Evolutionary conservation across 2,329 filamentous ascomycete species (phyloP).

Genomic region (Thelonectria discophora): DNA sequence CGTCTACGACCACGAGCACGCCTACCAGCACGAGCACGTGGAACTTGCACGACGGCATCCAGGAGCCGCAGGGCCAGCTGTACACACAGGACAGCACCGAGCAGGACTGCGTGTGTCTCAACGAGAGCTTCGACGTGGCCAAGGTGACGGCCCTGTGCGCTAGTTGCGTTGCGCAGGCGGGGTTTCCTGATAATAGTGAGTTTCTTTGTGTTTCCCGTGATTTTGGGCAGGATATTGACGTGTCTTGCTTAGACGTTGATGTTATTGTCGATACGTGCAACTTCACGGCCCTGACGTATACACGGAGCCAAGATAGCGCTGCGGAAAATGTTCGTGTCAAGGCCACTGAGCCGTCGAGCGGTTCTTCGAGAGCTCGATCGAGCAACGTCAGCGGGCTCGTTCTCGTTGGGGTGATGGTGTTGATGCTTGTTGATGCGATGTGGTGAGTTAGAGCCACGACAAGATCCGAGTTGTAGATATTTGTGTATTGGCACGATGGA

Average conservation of each 20-base stretch:
- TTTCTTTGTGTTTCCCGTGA: conserved; percentile 2
- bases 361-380: background rate
- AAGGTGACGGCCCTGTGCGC: conserved; percentile 50
- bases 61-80: conserved; percentile 29
- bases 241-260: conserved; percentile 44
- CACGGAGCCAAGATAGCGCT: conserved; percentile 42
- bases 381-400: background rate
- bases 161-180: conserved; percentile 48
- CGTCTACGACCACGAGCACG: background rate
- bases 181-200: conserved; percentile 47
- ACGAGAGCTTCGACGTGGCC: conserved; percentile 52
- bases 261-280: conserved; percentile 49
- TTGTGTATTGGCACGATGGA: conserved; percentile 20
- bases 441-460: background rate
- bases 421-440: background rate
- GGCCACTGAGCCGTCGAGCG: conserved; percentile 41
- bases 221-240: conserved; percentile 1
- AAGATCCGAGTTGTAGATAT: conserved; percentile 13
- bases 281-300: conserved; percentile 45
- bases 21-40: conserved; percentile 15
- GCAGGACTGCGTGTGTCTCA: conserved; percentile 49
- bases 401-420: background rate
- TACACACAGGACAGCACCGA: conserved; percentile 42
- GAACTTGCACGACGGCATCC: conserved; percentile 18
- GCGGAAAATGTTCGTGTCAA: conserved; percentile 48